A percentile compares a stretch with the other conserved stretches of the same genome.
These are phyloP conservation scores for Colletotrichum cordylinicola DNA, from an alignment of 2,329 filamentous ascomycete species.

Conservation along the genomic window DNA sequence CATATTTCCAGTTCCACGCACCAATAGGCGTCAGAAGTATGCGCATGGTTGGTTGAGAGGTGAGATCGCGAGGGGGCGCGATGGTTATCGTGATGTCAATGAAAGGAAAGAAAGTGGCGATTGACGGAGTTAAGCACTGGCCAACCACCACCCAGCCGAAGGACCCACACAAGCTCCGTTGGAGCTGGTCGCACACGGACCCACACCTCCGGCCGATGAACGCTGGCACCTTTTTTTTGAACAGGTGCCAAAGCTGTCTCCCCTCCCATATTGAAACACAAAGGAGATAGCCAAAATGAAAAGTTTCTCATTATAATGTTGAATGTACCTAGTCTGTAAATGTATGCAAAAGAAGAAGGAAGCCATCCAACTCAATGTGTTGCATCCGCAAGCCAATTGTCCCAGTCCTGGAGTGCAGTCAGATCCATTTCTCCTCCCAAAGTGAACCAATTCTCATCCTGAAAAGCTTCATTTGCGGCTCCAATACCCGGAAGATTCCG, in stretches of 20 bases:
- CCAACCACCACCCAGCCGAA: background rate
- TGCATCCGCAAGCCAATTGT: background rate
- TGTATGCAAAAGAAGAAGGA: background rate
- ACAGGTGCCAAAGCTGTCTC: background rate
- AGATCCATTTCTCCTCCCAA: background rate
- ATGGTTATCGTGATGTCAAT: slow-evolving; percentile 15
- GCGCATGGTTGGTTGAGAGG: background rate
- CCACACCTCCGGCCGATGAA: background rate
- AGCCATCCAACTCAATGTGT: background rate
- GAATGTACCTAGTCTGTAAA: background rate
- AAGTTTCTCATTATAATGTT: background rate
- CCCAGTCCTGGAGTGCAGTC: background rate
- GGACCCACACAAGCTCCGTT: background rate
- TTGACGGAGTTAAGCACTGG: slow-evolving; percentile 18
- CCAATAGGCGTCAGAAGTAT: background rate
- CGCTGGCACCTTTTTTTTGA: background rate
- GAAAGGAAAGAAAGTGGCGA: slow-evolving; percentile 14
- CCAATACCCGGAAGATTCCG: background rate
- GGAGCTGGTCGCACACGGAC: background rate
- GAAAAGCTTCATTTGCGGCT: rapidly evolving
- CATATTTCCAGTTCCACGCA: background rate
- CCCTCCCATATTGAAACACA: background rate
- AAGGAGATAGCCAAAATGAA: background rate
- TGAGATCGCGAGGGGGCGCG: background rate
- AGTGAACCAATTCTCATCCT: background rate